These are phyloP conservation scores for Fusarium phyllophilum DNA, from an alignment of 2,329 filamentous ascomycete species.

Conservation along the genomic window DNA sequence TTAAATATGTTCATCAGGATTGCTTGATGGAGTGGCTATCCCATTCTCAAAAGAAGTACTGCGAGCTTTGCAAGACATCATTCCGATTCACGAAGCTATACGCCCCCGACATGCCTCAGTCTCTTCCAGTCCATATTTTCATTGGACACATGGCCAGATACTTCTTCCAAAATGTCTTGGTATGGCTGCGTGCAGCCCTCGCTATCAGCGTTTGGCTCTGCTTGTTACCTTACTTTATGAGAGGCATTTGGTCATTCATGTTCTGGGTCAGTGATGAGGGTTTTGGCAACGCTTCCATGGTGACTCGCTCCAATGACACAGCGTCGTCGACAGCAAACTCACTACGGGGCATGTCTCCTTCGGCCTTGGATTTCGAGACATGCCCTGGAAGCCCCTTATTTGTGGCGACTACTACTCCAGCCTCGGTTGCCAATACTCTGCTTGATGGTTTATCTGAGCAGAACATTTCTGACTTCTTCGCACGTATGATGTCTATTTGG, in stretches of 20 bases:
- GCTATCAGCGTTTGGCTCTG: slow-evolving; percentile 90
- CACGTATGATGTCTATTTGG: slow-evolving; percentile 46
- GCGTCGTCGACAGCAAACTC: slow-evolving; percentile 13
- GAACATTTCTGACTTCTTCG: slow-evolving; percentile 48
- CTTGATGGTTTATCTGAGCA: slow-evolving; percentile 45
- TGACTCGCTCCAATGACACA: slow-evolving; percentile 42
- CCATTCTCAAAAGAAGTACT: slow-evolving; percentile 99
- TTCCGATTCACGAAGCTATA: slow-evolving; percentile 99
- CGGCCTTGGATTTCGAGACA: slow-evolving; percentile 43
- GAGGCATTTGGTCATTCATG: slow-evolving; percentile 89
- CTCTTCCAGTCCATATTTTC: slow-evolving; percentile 84
- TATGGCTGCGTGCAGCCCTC: slow-evolving; percentile 81
- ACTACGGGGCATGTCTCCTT: slow-evolving; percentile 46
- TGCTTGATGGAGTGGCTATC: slow-evolving; percentile 99
- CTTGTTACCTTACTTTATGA: slow-evolving; percentile 89
- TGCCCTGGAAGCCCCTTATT: slow-evolving; percentile 52
- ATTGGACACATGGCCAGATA: slow-evolving; percentile 81
- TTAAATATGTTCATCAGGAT: slow-evolving; percentile 97
- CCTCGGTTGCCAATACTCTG: slow-evolving; percentile 46
- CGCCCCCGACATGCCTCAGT: slow-evolving; percentile 89
- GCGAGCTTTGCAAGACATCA: slow-evolving; percentile 97
- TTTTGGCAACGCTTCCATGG: slow-evolving; percentile 52
- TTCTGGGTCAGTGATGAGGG: slow-evolving; percentile 94
- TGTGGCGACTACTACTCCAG: slow-evolving; percentile 47
- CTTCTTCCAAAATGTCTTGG: slow-evolving; percentile 73